phyloP scores from a whole-genome alignment of 805 yeast genomes.

The Sugiyamaella lignohabitans region DNA sequence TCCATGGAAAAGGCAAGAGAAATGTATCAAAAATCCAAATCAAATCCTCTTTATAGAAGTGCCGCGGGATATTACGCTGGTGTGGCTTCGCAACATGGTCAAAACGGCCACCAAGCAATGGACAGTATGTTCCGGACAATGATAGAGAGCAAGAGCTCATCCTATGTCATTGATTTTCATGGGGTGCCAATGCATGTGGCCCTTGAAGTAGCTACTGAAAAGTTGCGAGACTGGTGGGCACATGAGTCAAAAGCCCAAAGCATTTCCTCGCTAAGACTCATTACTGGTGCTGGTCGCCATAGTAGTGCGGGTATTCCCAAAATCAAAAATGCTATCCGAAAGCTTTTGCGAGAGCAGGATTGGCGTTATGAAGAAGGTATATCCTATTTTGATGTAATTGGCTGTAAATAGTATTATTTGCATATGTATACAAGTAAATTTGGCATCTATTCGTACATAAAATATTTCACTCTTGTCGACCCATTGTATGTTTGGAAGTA shows the following conservation, averaged over 20 bases:
- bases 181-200: slow-evolving; percentile 19
- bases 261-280: slow-evolving; percentile 13
- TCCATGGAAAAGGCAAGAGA: slow-evolving; percentile 11
- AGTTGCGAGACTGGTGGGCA: slow-evolving; percentile 15
- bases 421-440: too few relatives aligned
- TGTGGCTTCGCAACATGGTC: slow-evolving; percentile 9
- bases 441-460: too few relatives aligned
- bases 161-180: slow-evolving; percentile 17
- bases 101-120: neutral
- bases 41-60: slow-evolving; percentile 19
- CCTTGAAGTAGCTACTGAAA: slow-evolving; percentile 6
- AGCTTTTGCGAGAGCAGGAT: slow-evolving; percentile 10
- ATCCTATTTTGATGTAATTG: slow-evolving; percentile 6
- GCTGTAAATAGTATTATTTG: neutral
- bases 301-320: slow-evolving; percentile 21
- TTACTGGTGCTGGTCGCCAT: slow-evolving; percentile 24
- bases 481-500: too few relatives aligned
- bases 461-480: too few relatives aligned
- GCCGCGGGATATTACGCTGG: slow-evolving; percentile 21
- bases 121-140: slow-evolving; percentile 4
- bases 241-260: neutral
- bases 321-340: slow-evolving; percentile 19
- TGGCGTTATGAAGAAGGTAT: slow-evolving; percentile 17
- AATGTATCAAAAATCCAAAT: slow-evolving; percentile 15
- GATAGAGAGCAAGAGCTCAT: slow-evolving; percentile 10